Base-by-base conservation (phyloP, 768 basidiomycete genomes). In the Tremella mesenterica region DNA sequence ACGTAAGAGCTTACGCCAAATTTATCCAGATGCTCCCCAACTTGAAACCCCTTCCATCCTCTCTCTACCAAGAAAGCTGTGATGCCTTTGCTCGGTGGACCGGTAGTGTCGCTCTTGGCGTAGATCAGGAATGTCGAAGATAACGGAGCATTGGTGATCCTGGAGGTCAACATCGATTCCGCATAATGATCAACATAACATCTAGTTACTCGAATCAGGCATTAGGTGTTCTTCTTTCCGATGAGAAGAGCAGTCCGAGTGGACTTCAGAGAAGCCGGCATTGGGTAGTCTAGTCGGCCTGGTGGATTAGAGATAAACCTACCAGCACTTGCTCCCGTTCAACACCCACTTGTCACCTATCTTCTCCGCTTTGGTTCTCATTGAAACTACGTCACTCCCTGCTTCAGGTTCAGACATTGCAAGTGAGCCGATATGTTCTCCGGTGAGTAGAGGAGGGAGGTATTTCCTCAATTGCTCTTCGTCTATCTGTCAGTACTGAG, bases 261-360 rank as follows among this genome's bases (percentile, higher is more conserved):
- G n/a, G n/a, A n/a, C n/a, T n/a, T n/a, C n/a, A n/a, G n/a, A n/a
- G n/a, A n/a, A n/a, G n/a, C n/a, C n/a, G n/a, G n/a, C n/a, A n/a
- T n/a, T n/a, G n/a, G n/a, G n/a, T n/a, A n/a, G n/a, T n/a, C 14
- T 23, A 41, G 4, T 53, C 56, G 43, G 53, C 52, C 51, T 7
- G 1, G 13, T 21, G 13, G 12, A 41, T 20, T 39, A 23, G 36
- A 12, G 12, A 5, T 54, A 16, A 13, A 72, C 81, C 53, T 56
- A 88, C 91, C 91, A 96, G 75, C 92, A 92, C 72, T 95, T 95
- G 62, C 83, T 88, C 0, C 91, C 92, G 64, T 87, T 92, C 61
- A 70, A 41, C 0, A 66, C 52, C 67, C 67, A 69, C 9, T 57
- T 60, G 18, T 61, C 65, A 13, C 54, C 60, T 50, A 84, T 77